Conservation (phyloP, 1,139 yeast species). For the Hyphopichia pseudoburtonii region DNA sequence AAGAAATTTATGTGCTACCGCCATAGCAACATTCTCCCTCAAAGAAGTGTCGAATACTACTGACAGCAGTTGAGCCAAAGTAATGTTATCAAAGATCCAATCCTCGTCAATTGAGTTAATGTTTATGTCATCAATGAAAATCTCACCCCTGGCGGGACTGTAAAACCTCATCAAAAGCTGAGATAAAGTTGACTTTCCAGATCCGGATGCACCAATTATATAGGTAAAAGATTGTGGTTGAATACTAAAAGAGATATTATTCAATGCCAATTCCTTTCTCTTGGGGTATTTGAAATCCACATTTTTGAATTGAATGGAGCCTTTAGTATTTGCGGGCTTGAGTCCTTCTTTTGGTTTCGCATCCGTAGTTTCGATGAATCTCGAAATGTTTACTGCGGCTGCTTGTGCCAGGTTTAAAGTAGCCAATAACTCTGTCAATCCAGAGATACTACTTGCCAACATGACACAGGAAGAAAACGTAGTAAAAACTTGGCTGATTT, state of each 20-base stretch:
- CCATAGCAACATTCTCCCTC: conserved; percentile 59
- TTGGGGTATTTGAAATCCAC: conserved; percentile 64
- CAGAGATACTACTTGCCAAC: conserved; percentile 59
- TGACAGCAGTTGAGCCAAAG: conserved; percentile 72
- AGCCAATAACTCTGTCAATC: conserved; percentile 53
- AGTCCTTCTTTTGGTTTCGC: not conserved
- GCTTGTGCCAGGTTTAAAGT: conserved; percentile 63
- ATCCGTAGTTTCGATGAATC: conserved; percentile 17
- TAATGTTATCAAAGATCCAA: conserved; percentile 64
- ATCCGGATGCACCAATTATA: conserved; percentile 83
- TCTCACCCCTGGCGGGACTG: conserved; percentile 56
- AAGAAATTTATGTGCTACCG: conserved; percentile 27
- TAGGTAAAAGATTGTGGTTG: conserved; percentile 52
- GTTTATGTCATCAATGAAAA: conserved; percentile 56
- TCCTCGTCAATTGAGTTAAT: conserved; percentile 39
- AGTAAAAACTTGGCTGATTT: conserved; percentile 68
- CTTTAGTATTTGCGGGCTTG: conserved; percentile 16
- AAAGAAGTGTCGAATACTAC: conserved; percentile 64
- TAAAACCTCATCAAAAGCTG: conserved; percentile 64
- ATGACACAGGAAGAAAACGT: conserved; percentile 80
- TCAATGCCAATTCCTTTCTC: conserved; percentile 49
- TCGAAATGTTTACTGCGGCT: conserved; percentile 46
- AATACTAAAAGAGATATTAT: conserved; percentile 45
- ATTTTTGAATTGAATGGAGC: conserved; percentile 49
- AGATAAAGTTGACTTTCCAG: conserved; percentile 86